Percentiles rank a stretch among this genome's conserved stretches.
Evolutionary conservation across 352 stramenopile species (phyloP).

Genomic region (Phytophthora citrophthora): DNA sequence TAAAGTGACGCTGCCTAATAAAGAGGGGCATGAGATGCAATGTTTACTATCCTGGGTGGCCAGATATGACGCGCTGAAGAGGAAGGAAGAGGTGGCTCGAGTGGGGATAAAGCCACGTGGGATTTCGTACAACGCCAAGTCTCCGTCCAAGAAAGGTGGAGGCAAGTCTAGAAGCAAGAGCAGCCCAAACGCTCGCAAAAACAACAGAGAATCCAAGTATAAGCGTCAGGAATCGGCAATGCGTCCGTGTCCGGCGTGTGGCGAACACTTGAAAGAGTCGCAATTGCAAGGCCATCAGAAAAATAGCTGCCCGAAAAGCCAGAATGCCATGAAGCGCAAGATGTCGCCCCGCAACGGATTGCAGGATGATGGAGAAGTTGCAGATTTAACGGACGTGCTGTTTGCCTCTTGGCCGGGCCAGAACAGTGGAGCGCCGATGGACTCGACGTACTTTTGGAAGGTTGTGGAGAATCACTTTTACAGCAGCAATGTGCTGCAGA

Average conservation of each 20-base stretch:
- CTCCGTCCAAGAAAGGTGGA: constrained; percentile 34
- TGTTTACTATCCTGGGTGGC: constrained; percentile 70
- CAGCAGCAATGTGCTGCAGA: constrained; percentile 61
- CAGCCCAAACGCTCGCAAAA: constrained; percentile 12
- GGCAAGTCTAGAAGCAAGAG: constrained; percentile 28
- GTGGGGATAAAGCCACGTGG: constrained; percentile 37
- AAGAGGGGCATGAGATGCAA: constrained; percentile 62
- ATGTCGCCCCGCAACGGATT: constrained; percentile 33
- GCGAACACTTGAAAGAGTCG: constrained; percentile 63
- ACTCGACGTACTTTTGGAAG: constrained; percentile 83
- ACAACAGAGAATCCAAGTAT: constrained; percentile 28
- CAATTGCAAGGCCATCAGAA: constrained; percentile 73
- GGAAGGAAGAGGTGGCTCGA: constrained; percentile 45
- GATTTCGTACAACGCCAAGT: constrained; percentile 56
- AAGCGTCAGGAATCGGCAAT: constrained; percentile 50
- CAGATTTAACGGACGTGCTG: constrained; percentile 75
- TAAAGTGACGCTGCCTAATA: constrained; percentile 48
- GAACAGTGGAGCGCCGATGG: constrained; percentile 68
- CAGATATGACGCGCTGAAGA: constrained; percentile 44
- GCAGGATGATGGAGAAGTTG: constrained; percentile 30
- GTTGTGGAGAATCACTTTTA: constrained; percentile 77
- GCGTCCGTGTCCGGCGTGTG: constrained; percentile 69
- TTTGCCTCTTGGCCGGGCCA: constrained; percentile 85
- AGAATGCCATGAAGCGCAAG: constrained; percentile 51
- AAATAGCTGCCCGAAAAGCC: constrained; percentile 54